phyloP scores from a whole-genome alignment of 768 basidiomycete genomes.

The Guyanaporus albipodus region DNA sequence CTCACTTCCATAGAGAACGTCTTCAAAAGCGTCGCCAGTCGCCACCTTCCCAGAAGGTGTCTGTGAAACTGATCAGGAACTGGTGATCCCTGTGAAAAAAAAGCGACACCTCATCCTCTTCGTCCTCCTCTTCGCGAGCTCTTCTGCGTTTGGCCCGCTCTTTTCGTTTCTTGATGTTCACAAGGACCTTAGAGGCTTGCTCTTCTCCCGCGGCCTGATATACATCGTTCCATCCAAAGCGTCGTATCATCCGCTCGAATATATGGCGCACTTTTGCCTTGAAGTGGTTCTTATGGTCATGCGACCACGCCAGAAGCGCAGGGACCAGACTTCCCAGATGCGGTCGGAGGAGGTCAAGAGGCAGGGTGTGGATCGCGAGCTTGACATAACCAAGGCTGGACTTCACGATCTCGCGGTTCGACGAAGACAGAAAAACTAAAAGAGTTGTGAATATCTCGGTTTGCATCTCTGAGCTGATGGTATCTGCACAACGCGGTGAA shows the following conservation, averaged over 20 bases:
- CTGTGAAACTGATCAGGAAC: constrained; percentile 30
- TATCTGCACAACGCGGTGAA: constrained; percentile 41
- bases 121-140: constrained; percentile 53
- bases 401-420: constrained; percentile 97
- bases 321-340: constrained; percentile 78
- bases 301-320: constrained; percentile 84
- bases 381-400: constrained; percentile 94
- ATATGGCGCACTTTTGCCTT: constrained; percentile 95
- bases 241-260: constrained; percentile 90
- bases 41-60: constrained; percentile 44
- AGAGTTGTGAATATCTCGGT: constrained; percentile 83
- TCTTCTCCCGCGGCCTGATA: constrained; percentile 70
- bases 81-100: not conserved
- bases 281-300: constrained; percentile 99
- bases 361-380: constrained; percentile 83
- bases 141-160: constrained; percentile 90
- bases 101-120: constrained; percentile 46
- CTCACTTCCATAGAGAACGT: constrained; percentile 95
- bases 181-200: constrained; percentile 81
- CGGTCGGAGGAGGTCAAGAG: constrained; percentile 65
- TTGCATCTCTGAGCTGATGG: constrained; percentile 67
- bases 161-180: constrained; percentile 95
- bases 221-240: constrained; percentile 86
- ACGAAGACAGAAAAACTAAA: constrained; percentile 86
- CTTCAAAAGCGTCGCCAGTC: constrained; percentile 90